Evolutionary conservation across 2,329 filamentous ascomycete genomes (phyloP).

Genomic region (Pseudogymnoascus sp.): DNA sequence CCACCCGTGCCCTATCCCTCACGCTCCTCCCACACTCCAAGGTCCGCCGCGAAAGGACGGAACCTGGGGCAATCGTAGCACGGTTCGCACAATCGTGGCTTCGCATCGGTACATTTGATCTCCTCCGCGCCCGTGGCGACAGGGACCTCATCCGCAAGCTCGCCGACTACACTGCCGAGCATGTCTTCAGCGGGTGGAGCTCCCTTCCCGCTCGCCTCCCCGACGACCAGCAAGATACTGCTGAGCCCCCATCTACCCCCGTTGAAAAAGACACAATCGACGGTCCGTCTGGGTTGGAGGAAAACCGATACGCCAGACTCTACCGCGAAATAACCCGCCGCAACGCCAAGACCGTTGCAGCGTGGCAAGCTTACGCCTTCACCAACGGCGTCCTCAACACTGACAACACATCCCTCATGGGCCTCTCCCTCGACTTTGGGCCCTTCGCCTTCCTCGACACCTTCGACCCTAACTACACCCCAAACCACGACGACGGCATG

Average conservation of each 20-base stretch:
- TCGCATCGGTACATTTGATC: slow-evolving; percentile 89
- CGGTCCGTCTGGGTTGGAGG: slow-evolving; percentile 59
- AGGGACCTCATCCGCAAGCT: slow-evolving; percentile 65
- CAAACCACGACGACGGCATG: slow-evolving; percentile 89
- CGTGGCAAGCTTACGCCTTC: slow-evolving; percentile 98
- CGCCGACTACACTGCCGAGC: slow-evolving; percentile 77
- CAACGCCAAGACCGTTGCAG: slow-evolving; percentile 81
- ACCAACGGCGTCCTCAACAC: slow-evolving; percentile 98
- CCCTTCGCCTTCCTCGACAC: slow-evolving; percentile 97
- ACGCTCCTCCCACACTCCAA: slow-evolving; percentile 66
- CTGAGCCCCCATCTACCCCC: slow-evolving; percentile 36
- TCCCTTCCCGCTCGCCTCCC: slow-evolving; percentile 59
- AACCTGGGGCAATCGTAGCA: slow-evolving; percentile 88
- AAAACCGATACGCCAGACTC: slow-evolving; percentile 81
- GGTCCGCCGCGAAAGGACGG: slow-evolving; percentile 71
- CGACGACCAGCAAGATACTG: slow-evolving; percentile 45
- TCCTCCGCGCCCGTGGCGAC: slow-evolving; percentile 78
- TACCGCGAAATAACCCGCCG: slow-evolving; percentile 82
- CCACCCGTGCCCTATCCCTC: slow-evolving; percentile 78
- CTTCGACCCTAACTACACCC: slow-evolving; percentile 90
- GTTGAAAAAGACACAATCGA: slow-evolving; percentile 55
- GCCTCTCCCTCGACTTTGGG: slow-evolving; percentile 87
- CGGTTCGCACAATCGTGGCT: slow-evolving; percentile 91
- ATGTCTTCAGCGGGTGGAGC: slow-evolving; percentile 85
- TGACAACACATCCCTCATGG: slow-evolving; percentile 89